Evolutionary conservation across 495 filamentous ascomycete species (phyloP), one percentile per base, ranked within the genome.

Genomic region (Mycothermus thermophilus): DNA sequence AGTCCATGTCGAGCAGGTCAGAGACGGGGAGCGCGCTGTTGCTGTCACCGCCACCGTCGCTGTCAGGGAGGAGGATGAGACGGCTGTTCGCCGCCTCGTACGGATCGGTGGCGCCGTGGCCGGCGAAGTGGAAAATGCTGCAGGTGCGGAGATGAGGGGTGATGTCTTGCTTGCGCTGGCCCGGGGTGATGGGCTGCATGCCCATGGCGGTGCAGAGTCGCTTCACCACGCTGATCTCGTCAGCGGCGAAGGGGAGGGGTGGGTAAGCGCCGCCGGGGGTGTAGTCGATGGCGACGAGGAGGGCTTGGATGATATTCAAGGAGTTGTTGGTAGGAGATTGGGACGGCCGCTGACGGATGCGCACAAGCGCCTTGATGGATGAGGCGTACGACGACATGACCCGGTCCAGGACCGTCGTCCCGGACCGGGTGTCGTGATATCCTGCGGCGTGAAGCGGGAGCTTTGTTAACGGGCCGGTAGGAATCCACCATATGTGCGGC

Each of bases 401-500:
- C 17, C 9, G n/a, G 30, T n/a, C 14, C 18, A n/a, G 22, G 5
- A 19, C 30, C 18, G 20, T 21, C 3, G n/a, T 19, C 17, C 18
- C 22, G 10, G 30, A 32, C 1, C 30, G 4, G 3, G 30, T 17
- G 13, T 9, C 12, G 9, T 32, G 30, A 3, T 12, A 10, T 5
- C 30, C 17, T 3, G 34, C 34, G 8, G 34, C 34, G 11, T 37
- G 34, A 17, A 37, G 30, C 18, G 34, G 34, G 14, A 37, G 10
- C 5, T 16, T 29, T 11, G 16, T 30, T 7, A 6, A 25, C 3
- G 30, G n/a, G 6, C 34, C 34, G 3, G 34, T 9, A 1, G 25
- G 25, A n/a, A 28, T 37, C 34, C 35, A 38, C 27, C 35, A 38
- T 5, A 38, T 16, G n/a, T 26, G 19, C 11, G 35, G n/a, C 22